A percentile compares a stretch with the other conserved stretches of the same genome.
phyloP scores from a whole-genome alignment of 345 rosid genomes.

The Melaleuca alternifolia region DNA sequence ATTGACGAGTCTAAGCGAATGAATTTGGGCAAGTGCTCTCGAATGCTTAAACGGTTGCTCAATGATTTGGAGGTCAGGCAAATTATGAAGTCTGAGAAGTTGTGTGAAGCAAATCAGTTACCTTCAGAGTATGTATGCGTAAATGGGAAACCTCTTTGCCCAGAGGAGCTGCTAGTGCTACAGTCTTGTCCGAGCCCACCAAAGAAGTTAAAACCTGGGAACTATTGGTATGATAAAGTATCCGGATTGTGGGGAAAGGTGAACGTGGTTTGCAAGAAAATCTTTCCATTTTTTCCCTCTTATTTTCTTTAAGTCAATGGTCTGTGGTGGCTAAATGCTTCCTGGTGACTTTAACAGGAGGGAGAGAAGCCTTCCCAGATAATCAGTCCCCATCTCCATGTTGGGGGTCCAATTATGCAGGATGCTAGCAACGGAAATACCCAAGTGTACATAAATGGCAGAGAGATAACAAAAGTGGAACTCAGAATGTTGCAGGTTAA shows the following conservation, averaged over 20 bases:
- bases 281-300: not conserved
- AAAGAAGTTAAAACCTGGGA: constrained; percentile 86
- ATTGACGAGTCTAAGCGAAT: constrained; percentile 71
- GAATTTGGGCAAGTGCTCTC: constrained; percentile 79
- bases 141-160: constrained; percentile 72
- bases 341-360: constrained; percentile 52
- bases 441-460: constrained; percentile 82
- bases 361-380: constrained; percentile 90
- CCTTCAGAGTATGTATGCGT: constrained; percentile 82
- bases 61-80: constrained; percentile 89
- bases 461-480: constrained; percentile 94
- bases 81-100: constrained; percentile 89
- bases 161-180: constrained; percentile 68
- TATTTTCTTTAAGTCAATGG: not conserved
- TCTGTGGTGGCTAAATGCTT: constrained; percentile 6
- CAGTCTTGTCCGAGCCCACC: constrained; percentile 84
- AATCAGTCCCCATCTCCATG: constrained; percentile 84
- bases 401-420: constrained; percentile 69
- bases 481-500: constrained; percentile 93
- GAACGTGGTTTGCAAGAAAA: constrained; percentile 7
- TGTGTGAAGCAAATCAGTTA: constrained; percentile 84
- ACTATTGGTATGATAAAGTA: constrained; percentile 98
- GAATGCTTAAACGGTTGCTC: constrained; percentile 86
- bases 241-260: constrained; percentile 99
- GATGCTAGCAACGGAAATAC: constrained; percentile 96